Conservation (phyloP, 108 stramenopile species). For the Aurantiochytrium sp. region DNA sequence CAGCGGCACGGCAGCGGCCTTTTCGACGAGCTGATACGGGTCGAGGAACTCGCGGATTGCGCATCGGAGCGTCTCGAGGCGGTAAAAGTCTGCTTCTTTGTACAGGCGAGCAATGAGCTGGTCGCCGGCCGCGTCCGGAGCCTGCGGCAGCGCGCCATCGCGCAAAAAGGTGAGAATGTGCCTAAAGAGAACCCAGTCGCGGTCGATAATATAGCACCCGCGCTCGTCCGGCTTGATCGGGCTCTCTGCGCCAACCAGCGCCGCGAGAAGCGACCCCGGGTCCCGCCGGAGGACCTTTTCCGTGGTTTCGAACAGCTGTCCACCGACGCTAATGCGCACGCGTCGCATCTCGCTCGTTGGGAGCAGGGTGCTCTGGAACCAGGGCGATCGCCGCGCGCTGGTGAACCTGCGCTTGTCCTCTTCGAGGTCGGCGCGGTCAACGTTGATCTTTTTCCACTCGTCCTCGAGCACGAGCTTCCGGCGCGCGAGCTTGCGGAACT, state of each 20-base stretch:
- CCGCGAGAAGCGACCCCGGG: conserved; percentile 22
- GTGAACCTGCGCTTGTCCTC: conserved; percentile 8
- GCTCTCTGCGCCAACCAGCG: conserved; percentile 27
- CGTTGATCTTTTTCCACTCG: conserved; percentile 6
- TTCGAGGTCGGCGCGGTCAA: neutral
- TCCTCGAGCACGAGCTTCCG: conserved; percentile 14
- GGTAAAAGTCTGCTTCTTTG: conserved; percentile 20
- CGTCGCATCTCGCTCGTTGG: neutral
- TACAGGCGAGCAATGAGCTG: neutral
- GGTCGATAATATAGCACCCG: neutral
- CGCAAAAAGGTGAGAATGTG: conserved; percentile 5
- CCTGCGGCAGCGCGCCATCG: neutral
- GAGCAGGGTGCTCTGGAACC: conserved; percentile 8
- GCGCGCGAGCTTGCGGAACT: conserved; percentile 8
- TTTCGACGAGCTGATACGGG: conserved; percentile 10
- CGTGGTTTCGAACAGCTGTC: conserved; percentile 33
- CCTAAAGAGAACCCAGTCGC: conserved; percentile 7
- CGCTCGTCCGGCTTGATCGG: neutral
- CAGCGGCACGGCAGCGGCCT: neutral
- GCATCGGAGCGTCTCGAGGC: conserved; percentile 24
- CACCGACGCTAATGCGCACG: conserved; percentile 36
- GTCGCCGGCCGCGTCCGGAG: neutral
- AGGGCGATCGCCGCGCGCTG: neutral
- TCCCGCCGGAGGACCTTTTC: conserved; percentile 12
- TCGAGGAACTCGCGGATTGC: conserved; percentile 16